Evolutionary conservation across 1,139 yeast genomes (phyloP).

Genomic region (Candida gigantensis): DNA sequence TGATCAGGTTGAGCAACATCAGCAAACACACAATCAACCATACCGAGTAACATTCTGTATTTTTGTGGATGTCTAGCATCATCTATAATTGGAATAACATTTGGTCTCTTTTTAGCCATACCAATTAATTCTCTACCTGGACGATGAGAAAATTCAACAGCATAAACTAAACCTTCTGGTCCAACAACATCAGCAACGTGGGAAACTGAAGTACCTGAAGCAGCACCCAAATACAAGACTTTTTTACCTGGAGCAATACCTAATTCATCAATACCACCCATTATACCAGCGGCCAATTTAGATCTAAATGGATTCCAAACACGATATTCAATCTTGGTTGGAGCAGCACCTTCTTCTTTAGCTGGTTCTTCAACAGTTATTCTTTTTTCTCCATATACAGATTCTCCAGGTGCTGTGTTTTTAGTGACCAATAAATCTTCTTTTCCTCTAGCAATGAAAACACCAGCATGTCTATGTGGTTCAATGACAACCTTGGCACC

Average conservation of each 20-base stretch:
- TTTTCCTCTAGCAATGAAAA: conserved; percentile 98
- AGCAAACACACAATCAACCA: conserved; percentile 98
- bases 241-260: conserved; percentile 98
- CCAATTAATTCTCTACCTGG: conserved; percentile 99
- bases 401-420: conserved; percentile 97
- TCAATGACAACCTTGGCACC: conserved; percentile 97
- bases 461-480: conserved; percentile 98
- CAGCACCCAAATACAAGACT: conserved; percentile 97
- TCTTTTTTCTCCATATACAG: conserved; percentile 98
- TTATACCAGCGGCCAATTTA: conserved; percentile 98
- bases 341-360: conserved; percentile 80
- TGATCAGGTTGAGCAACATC: conserved; percentile 99
- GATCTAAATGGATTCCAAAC: conserved; percentile 99
- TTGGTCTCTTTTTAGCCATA: conserved; percentile 99
- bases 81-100: conserved; percentile 96
- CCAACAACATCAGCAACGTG: conserved; percentile 99
- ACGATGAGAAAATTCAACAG: conserved; percentile 99
- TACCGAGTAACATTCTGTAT: conserved; percentile 97
- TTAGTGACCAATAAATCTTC: conserved; percentile 97
- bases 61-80: conserved; percentile 99
- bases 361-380: conserved; percentile 90
- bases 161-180: conserved; percentile 98
- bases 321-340: conserved; percentile 97
- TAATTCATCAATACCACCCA: conserved; percentile 98
- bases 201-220: conserved; percentile 98